Evolutionary conservation across 306 rosid species (phyloP), one percentile per base, ranked within the genome.

Genomic region (Arachis stenosperma): DNA sequence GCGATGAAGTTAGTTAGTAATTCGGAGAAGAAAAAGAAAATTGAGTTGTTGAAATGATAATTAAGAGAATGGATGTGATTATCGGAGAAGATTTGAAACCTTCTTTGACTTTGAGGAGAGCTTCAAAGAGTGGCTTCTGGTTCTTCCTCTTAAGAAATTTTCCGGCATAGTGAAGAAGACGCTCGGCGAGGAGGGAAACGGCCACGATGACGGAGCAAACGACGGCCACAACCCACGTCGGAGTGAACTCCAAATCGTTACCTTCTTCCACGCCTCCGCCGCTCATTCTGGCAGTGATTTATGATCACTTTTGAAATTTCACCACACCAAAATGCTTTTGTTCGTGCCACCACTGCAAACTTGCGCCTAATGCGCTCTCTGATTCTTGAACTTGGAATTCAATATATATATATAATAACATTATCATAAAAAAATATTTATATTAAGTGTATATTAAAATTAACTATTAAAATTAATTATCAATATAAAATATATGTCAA

Each of bases 161-260:
- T 6, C 98, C 98, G 2, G 77, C 67, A 10, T 60, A 74, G 69
- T 92, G 98, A 29, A 92, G 89, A 5, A 82, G 75, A 12, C 96
- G 87, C 48, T 88, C 98, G 9, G 48, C 46, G 2, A 87, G 86
- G 0, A 90, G 83, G 5, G 98, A 92, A 61, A 84, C 57, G 6
- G 85, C 86, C 8, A 92, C 90, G 53, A 92, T 90, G 5, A 92
- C 79, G 0, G 88, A 71, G 72, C 96, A 92, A 54, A 92, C 90
- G 5, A 40, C 83, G 8, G 94, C 96, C 4, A 92, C 94, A 7
- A 92, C 85, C 96, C 96, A 92, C 12, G 96, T 92, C 4, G 98
- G 96, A 9, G 96, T 92, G 79, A 59, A 88, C 81, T 90, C 86
- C 39, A 92, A 76, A 51, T 82, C 30, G 11, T 61, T 40, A 6